Evolutionary conservation across 2,329 filamentous ascomycete species (phyloP).

Genomic region (Pyricularia pennisetigena): DNA sequence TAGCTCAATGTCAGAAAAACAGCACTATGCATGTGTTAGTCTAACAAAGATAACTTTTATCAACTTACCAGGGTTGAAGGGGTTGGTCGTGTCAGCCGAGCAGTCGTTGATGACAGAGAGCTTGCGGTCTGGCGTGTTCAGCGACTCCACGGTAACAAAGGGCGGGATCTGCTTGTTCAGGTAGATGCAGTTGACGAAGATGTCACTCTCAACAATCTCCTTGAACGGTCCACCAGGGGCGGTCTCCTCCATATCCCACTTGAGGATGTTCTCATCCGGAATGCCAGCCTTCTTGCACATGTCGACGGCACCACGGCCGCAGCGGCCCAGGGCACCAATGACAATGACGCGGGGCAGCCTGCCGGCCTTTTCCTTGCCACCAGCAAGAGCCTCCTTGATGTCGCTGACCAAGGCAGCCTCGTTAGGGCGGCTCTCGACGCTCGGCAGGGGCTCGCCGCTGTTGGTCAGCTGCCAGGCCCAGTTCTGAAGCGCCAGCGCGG

Average conservation of each 20-base stretch:
- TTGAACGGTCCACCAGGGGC: slow-evolving; percentile 64
- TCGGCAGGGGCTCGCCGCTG: slow-evolving; percentile 47
- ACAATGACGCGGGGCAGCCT: slow-evolving; percentile 66
- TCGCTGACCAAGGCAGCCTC: slow-evolving; percentile 63
- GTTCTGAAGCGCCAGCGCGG: slow-evolving; percentile 64
- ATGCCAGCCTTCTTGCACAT: slow-evolving; percentile 68
- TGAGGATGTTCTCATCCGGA: slow-evolving; percentile 54
- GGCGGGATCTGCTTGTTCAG: slow-evolving; percentile 64
- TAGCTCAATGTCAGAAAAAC: slow-evolving; percentile 4
- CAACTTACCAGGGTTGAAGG: slow-evolving; percentile 41
- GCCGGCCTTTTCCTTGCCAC: slow-evolving; percentile 54
- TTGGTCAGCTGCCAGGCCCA: slow-evolving; percentile 78
- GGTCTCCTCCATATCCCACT: slow-evolving; percentile 73
- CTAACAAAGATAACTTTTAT: slow-evolving; percentile 10
- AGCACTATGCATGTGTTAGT: not conserved
- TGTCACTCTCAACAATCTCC: slow-evolving; percentile 66
- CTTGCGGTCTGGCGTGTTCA: slow-evolving; percentile 58
- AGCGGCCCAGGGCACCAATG: slow-evolving; percentile 77
- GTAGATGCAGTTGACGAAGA: slow-evolving; percentile 88
- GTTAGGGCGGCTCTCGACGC: slow-evolving; percentile 60
- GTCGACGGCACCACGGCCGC: slow-evolving; percentile 76
- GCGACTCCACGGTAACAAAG: slow-evolving; percentile 64
- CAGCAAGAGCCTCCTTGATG: slow-evolving; percentile 61
- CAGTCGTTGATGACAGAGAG: slow-evolving; percentile 77
- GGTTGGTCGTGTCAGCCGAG: slow-evolving; percentile 63